phyloP scores from a whole-genome alignment of 2,329 filamentous ascomycete species.

The Monosporascus sp. region DNA sequence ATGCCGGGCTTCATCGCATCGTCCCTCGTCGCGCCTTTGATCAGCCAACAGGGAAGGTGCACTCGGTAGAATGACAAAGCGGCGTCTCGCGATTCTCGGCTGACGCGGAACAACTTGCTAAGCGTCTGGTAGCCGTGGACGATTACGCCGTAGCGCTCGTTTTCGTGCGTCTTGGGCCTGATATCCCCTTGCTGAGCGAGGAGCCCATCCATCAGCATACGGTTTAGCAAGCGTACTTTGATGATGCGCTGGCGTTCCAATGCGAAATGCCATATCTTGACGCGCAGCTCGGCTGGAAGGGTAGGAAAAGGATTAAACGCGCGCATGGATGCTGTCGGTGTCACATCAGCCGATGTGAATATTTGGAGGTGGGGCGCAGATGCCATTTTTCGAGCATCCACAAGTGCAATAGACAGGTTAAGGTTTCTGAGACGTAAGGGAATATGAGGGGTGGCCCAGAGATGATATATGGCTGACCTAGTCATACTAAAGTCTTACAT shows the following conservation, averaged over 20 bases:
- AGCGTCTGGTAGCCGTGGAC: not conserved
- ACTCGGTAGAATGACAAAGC: constrained; percentile 8
- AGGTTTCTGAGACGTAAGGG: no score
- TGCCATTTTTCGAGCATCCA: no score
- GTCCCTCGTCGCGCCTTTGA: not conserved
- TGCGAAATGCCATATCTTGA: constrained; percentile 6
- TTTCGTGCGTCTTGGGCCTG: not conserved
- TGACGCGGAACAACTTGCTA: constrained; percentile 12
- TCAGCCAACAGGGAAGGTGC: constrained; percentile 7
- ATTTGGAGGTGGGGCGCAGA: no score
- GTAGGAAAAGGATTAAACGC: not conserved
- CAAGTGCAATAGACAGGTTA: no score
- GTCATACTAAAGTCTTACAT: no score
- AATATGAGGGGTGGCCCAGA: not conserved
- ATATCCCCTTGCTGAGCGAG: not conserved
- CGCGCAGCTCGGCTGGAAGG: constrained; percentile 5
- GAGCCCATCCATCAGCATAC: not conserved
- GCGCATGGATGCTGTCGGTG: no score
- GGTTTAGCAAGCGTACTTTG: not conserved
- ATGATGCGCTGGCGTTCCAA: constrained; percentile 7
- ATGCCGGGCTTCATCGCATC: not conserved
- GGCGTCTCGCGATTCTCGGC: constrained; percentile 5
- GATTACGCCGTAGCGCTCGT: constrained; percentile 1
- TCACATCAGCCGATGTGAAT: no score
- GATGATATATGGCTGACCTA: no score